phyloP scores from a whole-genome alignment of 2,329 filamentous ascomycete species.

The Colletotrichum chlorophyti region DNA sequence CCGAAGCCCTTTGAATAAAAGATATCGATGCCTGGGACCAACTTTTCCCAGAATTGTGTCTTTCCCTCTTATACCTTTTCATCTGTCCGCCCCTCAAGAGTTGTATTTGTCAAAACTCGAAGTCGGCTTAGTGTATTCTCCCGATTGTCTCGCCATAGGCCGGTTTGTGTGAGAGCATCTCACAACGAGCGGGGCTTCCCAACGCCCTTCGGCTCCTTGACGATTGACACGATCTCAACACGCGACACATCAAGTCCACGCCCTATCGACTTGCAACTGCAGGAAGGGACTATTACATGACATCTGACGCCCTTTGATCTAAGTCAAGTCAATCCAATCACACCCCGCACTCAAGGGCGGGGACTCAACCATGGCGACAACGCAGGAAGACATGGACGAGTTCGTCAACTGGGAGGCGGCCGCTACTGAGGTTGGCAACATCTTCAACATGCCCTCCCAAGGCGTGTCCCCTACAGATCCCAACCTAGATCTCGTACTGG shows the following conservation, averaged over 20 bases:
- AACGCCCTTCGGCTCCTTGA: conserved; percentile 10
- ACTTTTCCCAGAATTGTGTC: background rate
- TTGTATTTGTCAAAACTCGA: conserved; percentile 15
- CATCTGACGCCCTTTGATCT: conserved; percentile 22
- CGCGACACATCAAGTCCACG: background rate
- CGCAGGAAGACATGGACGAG: conserved; percentile 62
- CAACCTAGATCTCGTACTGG: conserved; percentile 62
- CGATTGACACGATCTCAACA: conserved; percentile 11
- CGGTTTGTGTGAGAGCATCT: background rate
- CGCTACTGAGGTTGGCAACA: conserved; percentile 44
- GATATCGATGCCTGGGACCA: conserved; percentile 11
- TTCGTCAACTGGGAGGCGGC: conserved; percentile 69
- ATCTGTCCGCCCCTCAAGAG: conserved; percentile 23
- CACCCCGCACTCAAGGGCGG: conserved; percentile 20
- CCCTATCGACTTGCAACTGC: conserved; percentile 20
- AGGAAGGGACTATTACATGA: conserved; percentile 5
- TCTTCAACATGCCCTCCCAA: conserved; percentile 40
- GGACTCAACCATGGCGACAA: conserved; percentile 37
- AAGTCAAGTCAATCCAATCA: conserved; percentile 1
- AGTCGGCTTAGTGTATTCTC: background rate
- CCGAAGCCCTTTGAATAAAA: conserved; percentile 23
- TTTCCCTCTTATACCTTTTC: conserved; percentile 26
- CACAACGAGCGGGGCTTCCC: conserved; percentile 21
- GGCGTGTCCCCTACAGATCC: conserved; percentile 43
- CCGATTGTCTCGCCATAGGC: conserved; percentile 1